Base-by-base conservation (phyloP, 169 alveolate species). In the Babesia ovata region DNA sequence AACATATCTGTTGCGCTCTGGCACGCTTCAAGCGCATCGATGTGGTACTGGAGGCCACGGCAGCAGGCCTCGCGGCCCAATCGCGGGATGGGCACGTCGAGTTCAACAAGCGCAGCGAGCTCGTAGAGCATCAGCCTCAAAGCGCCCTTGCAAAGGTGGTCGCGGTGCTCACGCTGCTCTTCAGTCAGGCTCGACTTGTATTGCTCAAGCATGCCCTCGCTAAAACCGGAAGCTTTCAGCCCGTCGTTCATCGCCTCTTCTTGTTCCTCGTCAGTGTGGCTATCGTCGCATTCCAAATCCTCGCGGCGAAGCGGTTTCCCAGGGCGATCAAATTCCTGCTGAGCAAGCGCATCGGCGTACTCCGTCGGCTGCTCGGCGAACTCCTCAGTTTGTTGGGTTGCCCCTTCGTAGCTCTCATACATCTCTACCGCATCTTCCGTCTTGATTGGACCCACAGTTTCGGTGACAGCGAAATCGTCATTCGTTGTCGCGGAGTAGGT, bases 111-210 rank as follows among this genome's bases (percentile, higher is more conserved):
- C 21, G 88, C 85, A 19, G 79, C 84, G 9, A 89, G 76, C 70
- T 89, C 93, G 45, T 82, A 86, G 58, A 89, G 79, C 84, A 89
- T 89, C 78, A 89, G 83, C n/a, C 75, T 29, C 29, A 89, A 50
- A 17, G 92, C 92, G 46, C 76, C 91, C 79, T 87, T 89, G 76
- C 93, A 89, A 46, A 79, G 70, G 66, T 81, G 73, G 58, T 85
- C 88, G 53, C 93, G 65, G 46, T 74, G 70, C 29, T 65, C 82
- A 33, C 46, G 53, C 44, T 65, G 73, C 59, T 85, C 87, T 4
- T 46, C 50, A 24, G 72, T 63, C 56, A 67, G 69, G 2, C 75
- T 24, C 21, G 86, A 49, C 66, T 60, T 81, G 56, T 75, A 73
- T 39, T 70, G 49, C 67, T 74, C 33, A 48, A 67, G 28, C 39